A percentile compares a stretch with the other conserved stretches of the same genome.
phyloP scores from a whole-genome alignment of 768 basidiomycete species.

The Leccinum obscurum region DNA sequence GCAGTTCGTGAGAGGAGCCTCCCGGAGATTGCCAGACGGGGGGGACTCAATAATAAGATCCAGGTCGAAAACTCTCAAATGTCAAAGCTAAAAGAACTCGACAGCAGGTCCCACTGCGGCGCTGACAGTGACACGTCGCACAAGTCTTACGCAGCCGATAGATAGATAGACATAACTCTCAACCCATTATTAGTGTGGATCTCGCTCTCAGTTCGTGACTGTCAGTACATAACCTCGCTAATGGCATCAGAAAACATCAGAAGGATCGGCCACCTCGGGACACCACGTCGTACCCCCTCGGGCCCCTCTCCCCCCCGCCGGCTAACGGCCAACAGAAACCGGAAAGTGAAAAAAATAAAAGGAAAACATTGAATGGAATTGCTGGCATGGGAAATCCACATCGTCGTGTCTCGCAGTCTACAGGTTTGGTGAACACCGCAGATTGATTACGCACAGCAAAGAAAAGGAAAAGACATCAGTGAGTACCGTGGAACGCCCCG shows the following conservation, averaged over 20 bases:
- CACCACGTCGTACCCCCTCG: neutral
- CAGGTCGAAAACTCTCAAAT: neutral
- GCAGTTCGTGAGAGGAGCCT: neutral
- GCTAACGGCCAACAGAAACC: neutral
- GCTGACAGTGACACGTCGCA: neutral
- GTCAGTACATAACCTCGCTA: neutral
- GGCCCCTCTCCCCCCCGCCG: neutral
- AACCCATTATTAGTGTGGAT: neutral
- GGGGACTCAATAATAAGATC: neutral
- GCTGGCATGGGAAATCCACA: neutral
- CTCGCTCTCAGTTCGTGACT: neutral
- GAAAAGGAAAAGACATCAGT: neutral
- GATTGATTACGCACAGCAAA: conserved; percentile 2
- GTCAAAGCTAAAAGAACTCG: neutral
- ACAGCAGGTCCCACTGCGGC: neutral
- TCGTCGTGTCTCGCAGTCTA: neutral
- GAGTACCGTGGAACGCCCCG: neutral
- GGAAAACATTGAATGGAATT: neutral
- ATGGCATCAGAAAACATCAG: neutral
- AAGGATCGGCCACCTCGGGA: neutral
- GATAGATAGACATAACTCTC: neutral
- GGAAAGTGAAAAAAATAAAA: neutral
- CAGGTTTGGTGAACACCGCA: neutral
- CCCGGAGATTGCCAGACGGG: neutral
- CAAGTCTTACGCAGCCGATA: neutral